Percentiles rank a stretch among this genome's conserved stretches.
Conservation (phyloP, 768 basidiomycete species). For the Tephrocybe rancida region DNA sequence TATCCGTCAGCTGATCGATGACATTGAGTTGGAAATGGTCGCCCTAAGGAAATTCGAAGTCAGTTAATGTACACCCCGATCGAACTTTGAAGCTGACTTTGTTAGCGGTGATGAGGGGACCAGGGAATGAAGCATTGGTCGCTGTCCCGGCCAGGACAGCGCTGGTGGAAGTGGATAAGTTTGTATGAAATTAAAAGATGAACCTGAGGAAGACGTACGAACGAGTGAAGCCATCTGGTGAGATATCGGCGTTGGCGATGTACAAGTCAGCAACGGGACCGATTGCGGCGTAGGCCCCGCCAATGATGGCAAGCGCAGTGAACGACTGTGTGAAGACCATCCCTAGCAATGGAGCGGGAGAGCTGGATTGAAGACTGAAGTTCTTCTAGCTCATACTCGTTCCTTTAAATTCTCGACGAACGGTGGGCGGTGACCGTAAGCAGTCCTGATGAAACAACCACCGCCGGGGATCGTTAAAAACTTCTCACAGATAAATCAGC, state of each 20-base stretch:
- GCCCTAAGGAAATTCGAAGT: conserved; percentile 10
- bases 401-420: neutral
- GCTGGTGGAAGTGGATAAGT: conserved; percentile 5
- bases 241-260: conserved; percentile 42
- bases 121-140: conserved; percentile 23
- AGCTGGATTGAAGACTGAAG: neutral
- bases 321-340: neutral
- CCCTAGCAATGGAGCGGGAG: neutral
- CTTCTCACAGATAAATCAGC: neutral
- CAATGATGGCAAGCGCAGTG: neutral
- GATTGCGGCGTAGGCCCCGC: conserved; percentile 7
- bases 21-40: conserved; percentile 22
- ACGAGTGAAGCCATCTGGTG: conserved; percentile 51
- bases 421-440: neutral
- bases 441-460: neutral
- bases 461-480: neutral
- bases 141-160: conserved; percentile 23
- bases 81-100: conserved; percentile 19
- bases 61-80: neutral
- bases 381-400: no score
- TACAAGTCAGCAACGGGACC: conserved; percentile 35
- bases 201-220: conserved; percentile 29
- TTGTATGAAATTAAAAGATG: conserved; percentile 1
- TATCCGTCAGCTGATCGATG: conserved; percentile 17
- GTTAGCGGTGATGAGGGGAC: conserved; percentile 26